These are phyloP conservation scores for Lactarius quietus DNA, from an alignment of 768 basidiomycete genomes.

Conservation along the genomic window DNA sequence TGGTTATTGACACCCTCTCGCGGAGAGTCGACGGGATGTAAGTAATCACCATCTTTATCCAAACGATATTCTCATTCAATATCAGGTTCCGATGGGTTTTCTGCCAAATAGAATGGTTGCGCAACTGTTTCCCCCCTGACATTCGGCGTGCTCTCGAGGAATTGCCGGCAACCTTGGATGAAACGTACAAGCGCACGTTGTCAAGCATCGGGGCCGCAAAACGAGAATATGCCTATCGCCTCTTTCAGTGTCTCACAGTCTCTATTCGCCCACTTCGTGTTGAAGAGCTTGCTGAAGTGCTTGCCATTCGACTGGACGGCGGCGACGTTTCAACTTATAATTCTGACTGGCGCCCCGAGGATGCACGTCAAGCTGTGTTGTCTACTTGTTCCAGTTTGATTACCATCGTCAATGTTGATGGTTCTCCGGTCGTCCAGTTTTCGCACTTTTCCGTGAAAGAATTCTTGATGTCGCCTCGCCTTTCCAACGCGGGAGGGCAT, in stretches of 20 bases:
- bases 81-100: slow-evolving; percentile 7
- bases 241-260: background rate
- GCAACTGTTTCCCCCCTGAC: background rate
- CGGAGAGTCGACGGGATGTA: slow-evolving; percentile 9
- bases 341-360: background rate
- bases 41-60: background rate
- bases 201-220: background rate
- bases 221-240: background rate
- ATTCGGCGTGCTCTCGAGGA: background rate
- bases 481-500: background rate
- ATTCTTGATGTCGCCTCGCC: slow-evolving; percentile 9
- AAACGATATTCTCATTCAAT: background rate
- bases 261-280: slow-evolving; percentile 11
- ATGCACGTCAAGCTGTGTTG: slow-evolving; percentile 4
- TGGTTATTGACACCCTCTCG: background rate
- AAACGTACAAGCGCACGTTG: background rate
- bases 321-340: background rate
- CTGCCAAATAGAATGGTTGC: background rate
- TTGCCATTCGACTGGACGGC: background rate
- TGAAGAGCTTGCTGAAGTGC: slow-evolving; percentile 4
- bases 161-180: background rate
- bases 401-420: background rate
- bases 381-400: slow-evolving; percentile 14
- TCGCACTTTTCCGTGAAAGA: slow-evolving; percentile 11
- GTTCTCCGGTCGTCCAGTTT: slow-evolving; percentile 1